Conservation (phyloP, 805 yeast species). For the Phaffomyces antillensis region DNA sequence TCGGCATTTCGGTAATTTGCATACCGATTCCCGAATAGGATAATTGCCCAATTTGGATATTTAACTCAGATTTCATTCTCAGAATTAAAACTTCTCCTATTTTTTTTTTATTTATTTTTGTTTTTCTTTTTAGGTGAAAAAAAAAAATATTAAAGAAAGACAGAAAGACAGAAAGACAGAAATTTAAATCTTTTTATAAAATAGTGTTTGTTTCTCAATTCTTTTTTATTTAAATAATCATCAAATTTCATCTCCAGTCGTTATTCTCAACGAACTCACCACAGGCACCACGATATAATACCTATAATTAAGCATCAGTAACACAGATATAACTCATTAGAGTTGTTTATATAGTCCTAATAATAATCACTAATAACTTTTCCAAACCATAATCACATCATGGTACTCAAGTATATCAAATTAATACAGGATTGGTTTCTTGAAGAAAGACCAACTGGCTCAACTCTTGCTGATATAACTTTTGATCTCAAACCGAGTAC, state of each 20-base stretch:
- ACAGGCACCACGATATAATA: too few species aligned
- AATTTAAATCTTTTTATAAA: too few species aligned
- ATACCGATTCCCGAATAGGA: not conserved
- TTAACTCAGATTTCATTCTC: too few species aligned
- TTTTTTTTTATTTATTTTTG: not conserved
- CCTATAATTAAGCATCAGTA: too few species aligned
- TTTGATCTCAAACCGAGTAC: constrained; percentile 40
- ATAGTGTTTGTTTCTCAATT: too few species aligned
- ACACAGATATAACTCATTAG: too few species aligned
- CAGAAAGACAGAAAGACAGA: not conserved
- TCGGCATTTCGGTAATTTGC: not conserved
- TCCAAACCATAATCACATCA: not conserved
- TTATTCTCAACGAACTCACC: too few species aligned
- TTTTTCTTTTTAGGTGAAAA: not conserved
- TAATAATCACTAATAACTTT: not conserved
- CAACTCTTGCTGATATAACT: constrained; percentile 42
- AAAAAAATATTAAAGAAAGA: not conserved
- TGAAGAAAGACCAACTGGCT: constrained; percentile 43
- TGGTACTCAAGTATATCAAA: constrained; percentile 1
- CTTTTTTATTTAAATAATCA: too few species aligned
- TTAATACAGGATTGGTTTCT: constrained; percentile 37
- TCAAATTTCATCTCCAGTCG: too few species aligned
- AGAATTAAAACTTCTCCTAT: not conserved
- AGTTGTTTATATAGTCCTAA: too few species aligned
- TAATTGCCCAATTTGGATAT: not conserved